Evolutionary conservation across 2,329 filamentous ascomycete species (phyloP), one percentile per base, ranked within the genome.

Genomic region (Ustulina deusta): DNA sequence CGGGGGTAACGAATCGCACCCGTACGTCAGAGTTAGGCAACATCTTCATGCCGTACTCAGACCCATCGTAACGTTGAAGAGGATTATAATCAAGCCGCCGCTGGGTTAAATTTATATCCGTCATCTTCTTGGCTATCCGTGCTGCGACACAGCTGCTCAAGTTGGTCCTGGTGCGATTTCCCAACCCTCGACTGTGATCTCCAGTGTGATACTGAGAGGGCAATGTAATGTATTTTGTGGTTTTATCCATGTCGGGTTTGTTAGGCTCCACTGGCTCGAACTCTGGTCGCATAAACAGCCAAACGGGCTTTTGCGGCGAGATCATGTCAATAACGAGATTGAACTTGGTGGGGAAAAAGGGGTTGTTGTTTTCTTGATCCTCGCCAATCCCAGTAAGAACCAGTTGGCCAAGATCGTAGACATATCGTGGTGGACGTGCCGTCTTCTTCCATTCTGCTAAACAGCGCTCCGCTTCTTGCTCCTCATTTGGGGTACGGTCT

Each of bases 221-320:
- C 34, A 25, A 25, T 11, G 22, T 56, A 34, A 15, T 4, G n/a
- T n/a, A 25, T 38, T 40, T 15, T 38, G 20, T 13, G 10, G 44
- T 27, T 25, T 11, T 13, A 25, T 48, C 20, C 7, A 5, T 6
- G 34, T 22, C 32, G 17, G 32, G 34, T 10, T 27, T 11, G n/a
- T 11, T 11, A 42, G 22, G 15, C 7, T 17, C n/a, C 5, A 3
- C 36, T 29, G 36, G 36, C 36, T 57, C 6, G 15, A 42, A 42
- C 13, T 40, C 36, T 17, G 54, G 36, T 6, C 54, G 54, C 36
- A 29, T 40, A 15, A 57, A 6, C 6, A 57, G 20, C 54, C 36
- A 57, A 27, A 57, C 36, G 15, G 54, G 54, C 54, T 57, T 57
- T 9, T 42, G 11, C 15, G 54, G 54, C 10, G 11, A 27, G n/a